Evolutionary conservation across 2,329 filamentous ascomycete species (phyloP).

Genomic region (Thielaviopsis cerberus): DNA sequence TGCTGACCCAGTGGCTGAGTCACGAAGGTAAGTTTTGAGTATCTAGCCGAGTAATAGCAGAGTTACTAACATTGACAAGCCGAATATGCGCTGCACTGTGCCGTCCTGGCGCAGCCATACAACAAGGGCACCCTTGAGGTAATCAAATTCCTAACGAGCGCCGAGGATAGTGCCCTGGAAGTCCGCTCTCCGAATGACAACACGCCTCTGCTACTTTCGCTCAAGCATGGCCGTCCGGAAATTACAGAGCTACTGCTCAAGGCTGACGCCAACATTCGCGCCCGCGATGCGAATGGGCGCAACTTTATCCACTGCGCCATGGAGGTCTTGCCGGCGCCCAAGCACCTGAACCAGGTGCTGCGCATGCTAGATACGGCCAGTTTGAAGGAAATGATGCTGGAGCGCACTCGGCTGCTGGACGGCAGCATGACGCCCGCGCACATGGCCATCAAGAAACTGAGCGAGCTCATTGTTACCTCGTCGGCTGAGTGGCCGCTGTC

Average conservation of each 20-base stretch:
- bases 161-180: constrained; percentile 37
- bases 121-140: constrained; percentile 29
- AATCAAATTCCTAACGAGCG: constrained; percentile 47
- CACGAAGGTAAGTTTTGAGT: constrained; percentile 32
- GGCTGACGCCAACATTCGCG: constrained; percentile 50
- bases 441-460: constrained; percentile 24
- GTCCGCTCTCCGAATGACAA: too few relatives aligned
- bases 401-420: constrained; percentile 27
- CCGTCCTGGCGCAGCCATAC: constrained; percentile 28
- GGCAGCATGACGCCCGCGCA: not conserved
- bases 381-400: constrained; percentile 36
- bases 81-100: constrained; percentile 48
- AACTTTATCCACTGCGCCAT: constrained; percentile 56
- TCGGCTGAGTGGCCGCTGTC: not conserved
- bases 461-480: constrained; percentile 23
- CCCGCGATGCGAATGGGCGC: constrained; percentile 38
- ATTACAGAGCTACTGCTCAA: constrained; percentile 43
- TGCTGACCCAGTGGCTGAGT: constrained; percentile 43
- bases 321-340: constrained; percentile 17
- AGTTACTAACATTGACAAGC: constrained; percentile 22
- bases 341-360: constrained; percentile 29
- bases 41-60: not conserved
- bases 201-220: constrained; percentile 54
- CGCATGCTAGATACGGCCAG: constrained; percentile 39
- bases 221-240: constrained; percentile 32